These are phyloP conservation scores for Ceratobasidium sp. DNA, from an alignment of 1,284 basidiomycete genomes.

Conservation along the genomic window DNA sequence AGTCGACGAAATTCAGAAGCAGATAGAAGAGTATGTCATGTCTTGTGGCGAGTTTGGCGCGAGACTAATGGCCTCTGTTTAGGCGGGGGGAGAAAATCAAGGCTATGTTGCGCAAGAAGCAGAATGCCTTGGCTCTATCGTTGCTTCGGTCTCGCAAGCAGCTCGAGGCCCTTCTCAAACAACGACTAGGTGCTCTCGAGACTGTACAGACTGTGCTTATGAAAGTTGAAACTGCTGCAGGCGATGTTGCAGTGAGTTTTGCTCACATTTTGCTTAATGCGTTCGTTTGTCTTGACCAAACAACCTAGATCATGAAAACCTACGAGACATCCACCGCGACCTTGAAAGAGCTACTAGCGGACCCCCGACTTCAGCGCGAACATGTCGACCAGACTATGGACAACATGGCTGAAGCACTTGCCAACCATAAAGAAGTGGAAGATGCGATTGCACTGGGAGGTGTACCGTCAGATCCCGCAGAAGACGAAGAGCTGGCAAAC, in stretches of 20 bases:
- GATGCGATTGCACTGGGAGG: slow-evolving; percentile 74
- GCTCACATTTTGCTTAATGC: background rate
- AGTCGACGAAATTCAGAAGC: slow-evolving; percentile 70
- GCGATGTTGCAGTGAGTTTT: slow-evolving; percentile 79
- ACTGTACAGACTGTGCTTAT: slow-evolving; percentile 81
- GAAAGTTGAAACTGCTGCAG: slow-evolving; percentile 86
- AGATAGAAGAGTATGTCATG: slow-evolving; percentile 72
- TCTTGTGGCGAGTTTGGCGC: slow-evolving; percentile 21
- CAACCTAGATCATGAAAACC: slow-evolving; percentile 78
- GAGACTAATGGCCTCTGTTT: slow-evolving; percentile 12
- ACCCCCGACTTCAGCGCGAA: slow-evolving; percentile 81
- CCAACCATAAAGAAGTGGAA: slow-evolving; percentile 84
- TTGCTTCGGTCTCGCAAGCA: slow-evolving; percentile 83
- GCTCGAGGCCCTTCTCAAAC: slow-evolving; percentile 78
- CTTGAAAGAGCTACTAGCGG: slow-evolving; percentile 76
- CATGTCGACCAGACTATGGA: slow-evolving; percentile 88
- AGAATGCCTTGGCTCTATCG: slow-evolving; percentile 76
- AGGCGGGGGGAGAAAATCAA: slow-evolving; percentile 77
- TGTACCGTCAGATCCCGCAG: slow-evolving; percentile 60
- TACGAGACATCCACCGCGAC: slow-evolving; percentile 86
- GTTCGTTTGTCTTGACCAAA: slow-evolving; percentile 36
- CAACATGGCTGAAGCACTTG: slow-evolving; percentile 81
- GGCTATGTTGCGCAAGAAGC: slow-evolving; percentile 71
- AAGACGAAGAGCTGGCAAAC: slow-evolving; percentile 62
- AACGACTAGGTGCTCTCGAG: slow-evolving; percentile 77